These are phyloP conservation scores for Hylodesmum podocarpum DNA, from an alignment of 306 rosid genomes.

Conservation along the genomic window DNA sequence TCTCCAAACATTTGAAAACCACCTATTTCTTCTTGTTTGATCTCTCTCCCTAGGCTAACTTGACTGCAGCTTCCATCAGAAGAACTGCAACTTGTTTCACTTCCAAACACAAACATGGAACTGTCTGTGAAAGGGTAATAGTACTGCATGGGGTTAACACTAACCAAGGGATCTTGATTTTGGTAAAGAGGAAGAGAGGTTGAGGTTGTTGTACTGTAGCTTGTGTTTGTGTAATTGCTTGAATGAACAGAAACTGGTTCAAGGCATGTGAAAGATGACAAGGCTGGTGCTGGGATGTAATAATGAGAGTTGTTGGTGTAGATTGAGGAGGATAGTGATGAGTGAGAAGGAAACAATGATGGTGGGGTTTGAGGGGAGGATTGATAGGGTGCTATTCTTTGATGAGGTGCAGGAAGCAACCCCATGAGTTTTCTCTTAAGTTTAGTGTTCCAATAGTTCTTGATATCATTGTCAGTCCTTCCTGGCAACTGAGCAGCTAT, in stretches of 20 bases:
- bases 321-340: conserved; percentile 29
- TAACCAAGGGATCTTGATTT: conserved; percentile 41
- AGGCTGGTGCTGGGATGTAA: conserved; percentile 22
- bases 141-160: conserved; percentile 36
- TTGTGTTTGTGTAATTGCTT: conserved; percentile 20
- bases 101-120: conserved; percentile 51
- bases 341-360: conserved; percentile 10
- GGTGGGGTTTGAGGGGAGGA: conserved; percentile 27
- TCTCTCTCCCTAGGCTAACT: conserved; percentile 38
- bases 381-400: conserved; percentile 36
- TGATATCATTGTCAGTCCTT: conserved; percentile 91
- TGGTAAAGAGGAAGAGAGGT: conserved; percentile 41
- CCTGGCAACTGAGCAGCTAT: conserved; percentile 92
- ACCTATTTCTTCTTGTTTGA: conserved; percentile 55
- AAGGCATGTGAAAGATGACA: conserved; percentile 34
- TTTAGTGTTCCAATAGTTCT: conserved; percentile 97
- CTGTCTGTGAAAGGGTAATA: conserved; percentile 39
- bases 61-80: conserved; percentile 71
- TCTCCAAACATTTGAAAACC: conserved; percentile 42
- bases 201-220: background rate
- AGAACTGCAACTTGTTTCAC: conserved; percentile 73
- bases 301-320: conserved; percentile 25
- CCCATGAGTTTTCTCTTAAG: conserved; percentile 85
- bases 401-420: conserved; percentile 40
- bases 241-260: conserved; percentile 32